Evolutionary conservation across 176 grass and related monocot species (phyloP), one percentile per base, ranked within the genome.

Genomic region (Pontederia crassipes): DNA sequence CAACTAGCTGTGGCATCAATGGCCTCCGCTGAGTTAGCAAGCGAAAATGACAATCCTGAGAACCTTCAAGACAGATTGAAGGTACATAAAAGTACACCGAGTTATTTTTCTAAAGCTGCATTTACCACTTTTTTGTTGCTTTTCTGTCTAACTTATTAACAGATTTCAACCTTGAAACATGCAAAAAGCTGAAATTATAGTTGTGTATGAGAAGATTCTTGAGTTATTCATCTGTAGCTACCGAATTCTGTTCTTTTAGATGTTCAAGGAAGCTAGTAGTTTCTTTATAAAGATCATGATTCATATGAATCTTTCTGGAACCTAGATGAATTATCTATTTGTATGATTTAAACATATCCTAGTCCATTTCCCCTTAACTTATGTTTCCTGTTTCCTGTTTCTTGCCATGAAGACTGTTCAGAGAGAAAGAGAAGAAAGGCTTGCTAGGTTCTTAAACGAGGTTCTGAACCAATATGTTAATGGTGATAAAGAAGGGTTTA

Each of bases 31-130:
- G 84, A 92, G 72, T 49, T 98, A 68, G 70, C 80, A 8, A 88
- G 76, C 17, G 84, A 92, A 50, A 83, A 77, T 0, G 74, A 86
- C 71, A 89, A 56, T 75, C 73, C 84, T 3, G 81, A 88, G 59
- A 98, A 86, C 69, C 87, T 98, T 64, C 93, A 98, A 83, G 93
- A 98, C 48, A 88, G 87, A 61, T 79, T 98, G 61, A 98, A 85
- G 84, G 92, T 88, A 49, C 54, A 79, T 64, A 47, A 13, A 8
- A 16, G 29, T 26, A 7, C n/a, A 14, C 12, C 57, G n/a, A 26
- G 45, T 51, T 32, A 55, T 63, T 26, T 18, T 68, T 45, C 61
- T 55, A 7, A 7, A 51, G 4, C 4, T 13, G 18, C 10, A 16
- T 24, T 28, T 24, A 48, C 17, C 66, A 24, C 20, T 24, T 24